Base-by-base conservation (phyloP, 2,329 filamentous ascomycete genomes). In the Clathrospora elynae region DNA sequence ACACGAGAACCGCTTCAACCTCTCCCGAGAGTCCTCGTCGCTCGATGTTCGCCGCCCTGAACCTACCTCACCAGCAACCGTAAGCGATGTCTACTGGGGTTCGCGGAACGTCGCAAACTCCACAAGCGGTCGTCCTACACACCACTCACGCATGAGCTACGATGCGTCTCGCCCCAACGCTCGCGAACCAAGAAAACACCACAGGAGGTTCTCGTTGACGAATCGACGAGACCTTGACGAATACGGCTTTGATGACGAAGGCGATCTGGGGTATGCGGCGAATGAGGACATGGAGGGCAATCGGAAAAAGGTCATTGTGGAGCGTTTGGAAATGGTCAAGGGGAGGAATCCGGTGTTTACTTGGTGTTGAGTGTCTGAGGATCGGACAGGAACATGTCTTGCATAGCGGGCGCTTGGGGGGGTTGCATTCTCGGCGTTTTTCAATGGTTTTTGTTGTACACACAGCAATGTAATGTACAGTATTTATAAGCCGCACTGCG, bases 331-430 rank as follows among this genome's bases (percentile, higher is more conserved):
- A 76, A 88, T 92, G 47, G 93, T 99, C 50, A 97, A 97, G 78
- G 89, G 85, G 66, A 87, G 87, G 68, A 95, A 95, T 66, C 93
- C 93, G 2, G 90, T 99, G 20, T 99, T 99, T 72, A 96, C 88
- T 30, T 99, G 93, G 88, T 99, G 93, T 76, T 97, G 57, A 70
- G n/a, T n/a, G n/a, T n/a, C n/a, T n/a, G n/a, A n/a, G n/a, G 6
- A 23, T 23, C 10, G 10, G 25, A 24, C 17, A 26, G 16, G 38
- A 16, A 33, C 12, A 2, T 16, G 13, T 32, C 37, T 42, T 36
- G 32, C 43, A 46, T 36, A 14, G 38, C 30, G 22, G 41, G 49
- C 40, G 42, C 37, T 35, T 13, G 30, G 31, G 23, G 13, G 29
- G 25, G 38, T 29, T 42, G 43, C 43, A 46, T 42, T 31, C 14